Base-by-base conservation (phyloP, 257 asterid species). In the Solanum arcanum region DNA sequence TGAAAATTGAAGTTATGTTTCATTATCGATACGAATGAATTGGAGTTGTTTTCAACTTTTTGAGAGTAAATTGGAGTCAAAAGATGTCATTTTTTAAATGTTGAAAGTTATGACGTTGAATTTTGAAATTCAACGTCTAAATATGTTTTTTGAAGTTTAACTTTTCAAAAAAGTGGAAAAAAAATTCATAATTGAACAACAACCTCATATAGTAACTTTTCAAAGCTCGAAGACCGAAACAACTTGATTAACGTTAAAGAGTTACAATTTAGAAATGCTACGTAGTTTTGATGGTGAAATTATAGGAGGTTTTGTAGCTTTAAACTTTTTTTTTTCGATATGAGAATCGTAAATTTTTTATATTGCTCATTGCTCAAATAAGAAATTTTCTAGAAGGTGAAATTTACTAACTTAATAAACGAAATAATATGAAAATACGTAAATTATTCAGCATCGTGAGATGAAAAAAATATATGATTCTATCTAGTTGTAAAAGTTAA, bases 301-400 rank as follows among this genome's bases (percentile, higher is more conserved):
- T 7, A 7, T 56, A 56, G 2, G n/a, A 52, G n/a, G n/a, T 20
- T n/a, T 56, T 20, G 64, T 56, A 3, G 64, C 64, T 56, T 56
- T 56, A 18, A 56, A 7, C 25, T 20, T 11, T 56, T 56, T 52
- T 56, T 56, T 56, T 7, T 7, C 1, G 2, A 56, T 6, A 3
- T 56, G 12, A 56, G 0, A 56, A 56, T 56, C 12, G 3, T 56
- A 56, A 11, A 18, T 3, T 56, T 18, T 52, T 56, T 18, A 1
- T 56, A 56, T 16, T 37, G 39, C 7, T 37, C 7, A 37, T 41
- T 56, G 12, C n/a, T 56, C 64, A 7, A 56, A 5, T 5, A 56
- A 20, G n/a, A n/a, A 20, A 6, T 20, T 18, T 18, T 0, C 5
- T 2, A 56, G 1, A 56, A 7, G 12, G 12, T 3, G n/a, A 1